These are phyloP conservation scores for Coelastrella sp. DNA, from an alignment of 139 green algal species.

Conservation along the genomic window DNA sequence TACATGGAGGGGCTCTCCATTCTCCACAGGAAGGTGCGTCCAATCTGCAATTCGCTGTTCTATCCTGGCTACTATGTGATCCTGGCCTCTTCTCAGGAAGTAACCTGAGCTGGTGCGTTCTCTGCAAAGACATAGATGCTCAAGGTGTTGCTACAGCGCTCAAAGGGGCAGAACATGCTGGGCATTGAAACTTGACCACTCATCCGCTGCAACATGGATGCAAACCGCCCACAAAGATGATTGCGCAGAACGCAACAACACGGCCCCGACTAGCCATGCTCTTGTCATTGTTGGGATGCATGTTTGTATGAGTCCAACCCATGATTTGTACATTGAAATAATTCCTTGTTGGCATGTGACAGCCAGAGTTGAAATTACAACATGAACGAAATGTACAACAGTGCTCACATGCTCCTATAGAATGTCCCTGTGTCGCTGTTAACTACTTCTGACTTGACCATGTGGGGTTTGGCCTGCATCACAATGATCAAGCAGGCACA, in stretches of 20 bases:
- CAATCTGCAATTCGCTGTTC: conserved; percentile 42
- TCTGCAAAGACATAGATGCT: not conserved
- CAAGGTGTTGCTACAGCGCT: not conserved
- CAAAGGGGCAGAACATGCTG: not conserved
- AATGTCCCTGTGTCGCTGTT: conserved; percentile 42
- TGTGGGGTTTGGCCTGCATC: conserved; percentile 28
- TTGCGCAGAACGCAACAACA: too few relatives aligned
- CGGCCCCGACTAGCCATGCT: too few relatives aligned
- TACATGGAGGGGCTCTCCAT: conserved; percentile 44
- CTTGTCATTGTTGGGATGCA: too few relatives aligned
- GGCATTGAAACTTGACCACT: too few relatives aligned
- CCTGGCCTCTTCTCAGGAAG: conserved; percentile 19
- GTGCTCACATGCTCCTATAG: not conserved
- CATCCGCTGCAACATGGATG: too few relatives aligned
- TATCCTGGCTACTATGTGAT: conserved; percentile 14
- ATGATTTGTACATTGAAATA: too few relatives aligned
- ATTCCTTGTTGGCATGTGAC: too few relatives aligned
- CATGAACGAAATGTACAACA: too few relatives aligned
- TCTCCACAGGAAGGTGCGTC: conserved; percentile 31
- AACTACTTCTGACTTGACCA: conserved; percentile 34
- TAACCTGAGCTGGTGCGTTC: conserved; percentile 30
- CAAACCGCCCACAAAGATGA: too few relatives aligned
- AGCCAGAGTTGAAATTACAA: too few relatives aligned
- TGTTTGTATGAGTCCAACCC: too few relatives aligned
- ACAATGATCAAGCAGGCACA: not conserved